phyloP scores from a whole-genome alignment of 2,329 filamentous ascomycete genomes.

The Chrysoporthe deuterocubensis region DNA sequence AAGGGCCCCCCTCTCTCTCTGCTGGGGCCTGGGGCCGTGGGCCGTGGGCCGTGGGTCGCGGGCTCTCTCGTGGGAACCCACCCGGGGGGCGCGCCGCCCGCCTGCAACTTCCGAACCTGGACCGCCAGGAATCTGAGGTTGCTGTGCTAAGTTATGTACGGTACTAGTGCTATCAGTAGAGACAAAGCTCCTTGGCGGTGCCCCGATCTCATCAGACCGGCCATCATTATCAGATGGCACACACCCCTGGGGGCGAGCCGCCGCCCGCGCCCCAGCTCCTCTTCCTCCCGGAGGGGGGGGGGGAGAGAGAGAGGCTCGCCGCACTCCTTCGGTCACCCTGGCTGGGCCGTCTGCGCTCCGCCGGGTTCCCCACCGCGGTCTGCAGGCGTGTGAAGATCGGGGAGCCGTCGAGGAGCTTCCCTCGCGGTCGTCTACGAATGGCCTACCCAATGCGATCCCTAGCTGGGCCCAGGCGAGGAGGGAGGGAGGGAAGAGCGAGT shows the following conservation, averaged over 20 bases:
- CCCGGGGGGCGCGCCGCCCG: neutral
- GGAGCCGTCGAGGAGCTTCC: neutral
- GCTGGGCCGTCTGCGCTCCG: neutral
- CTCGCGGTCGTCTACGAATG: neutral
- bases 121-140: neutral
- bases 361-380: neutral
- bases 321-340: slow-evolving; percentile 6
- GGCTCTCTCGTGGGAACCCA: too few species aligned
- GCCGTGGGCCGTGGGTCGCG: too few species aligned
- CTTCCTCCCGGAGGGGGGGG: too few species aligned
- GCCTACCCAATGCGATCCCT: neutral
- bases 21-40: too few species aligned
- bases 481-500: neutral
- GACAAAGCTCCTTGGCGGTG: too few species aligned
- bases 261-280: too few species aligned
- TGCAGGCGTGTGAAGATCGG: neutral
- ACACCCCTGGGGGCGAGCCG: neutral
- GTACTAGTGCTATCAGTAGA: neutral
- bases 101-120: neutral
- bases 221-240: neutral
- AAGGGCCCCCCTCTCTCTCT: neutral
- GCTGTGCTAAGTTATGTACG: neutral
- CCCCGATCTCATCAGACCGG: too few species aligned
- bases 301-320: neutral
- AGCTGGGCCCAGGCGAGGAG: too few species aligned